Evolutionary conservation across 2,329 filamentous ascomycete genomes (phyloP).

Genomic region (Aspergillus carbonarius): DNA sequence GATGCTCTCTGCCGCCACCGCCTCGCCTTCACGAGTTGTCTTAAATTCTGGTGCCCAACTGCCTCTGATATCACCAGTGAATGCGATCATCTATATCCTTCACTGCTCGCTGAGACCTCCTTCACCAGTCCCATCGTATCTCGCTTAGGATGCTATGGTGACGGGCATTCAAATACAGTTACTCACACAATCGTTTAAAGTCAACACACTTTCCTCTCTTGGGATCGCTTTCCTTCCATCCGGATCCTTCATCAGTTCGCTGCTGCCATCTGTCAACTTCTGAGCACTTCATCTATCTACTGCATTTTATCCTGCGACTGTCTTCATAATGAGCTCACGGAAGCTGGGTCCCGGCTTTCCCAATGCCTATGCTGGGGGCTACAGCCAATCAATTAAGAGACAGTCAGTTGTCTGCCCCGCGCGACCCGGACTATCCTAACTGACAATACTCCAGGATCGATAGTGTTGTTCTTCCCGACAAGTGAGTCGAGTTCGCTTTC

Average conservation of each 20-base stretch:
- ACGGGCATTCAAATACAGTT: not conserved
- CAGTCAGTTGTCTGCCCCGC: conserved; percentile 18
- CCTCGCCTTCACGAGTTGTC: not conserved
- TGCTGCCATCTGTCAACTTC: not conserved
- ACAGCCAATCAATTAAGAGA: conserved; percentile 23
- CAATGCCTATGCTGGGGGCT: conserved; percentile 26
- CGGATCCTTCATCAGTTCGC: no score
- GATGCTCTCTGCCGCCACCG: not conserved
- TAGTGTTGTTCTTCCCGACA: conserved; percentile 30
- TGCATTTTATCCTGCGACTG: not conserved
- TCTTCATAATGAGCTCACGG: not conserved
- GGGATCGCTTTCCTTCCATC: not conserved
- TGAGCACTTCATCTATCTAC: not conserved
- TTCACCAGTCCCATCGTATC: not conserved
- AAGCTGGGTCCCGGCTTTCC: not conserved
- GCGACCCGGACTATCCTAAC: no score
- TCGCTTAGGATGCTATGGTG: not conserved
- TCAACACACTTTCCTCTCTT: not conserved
- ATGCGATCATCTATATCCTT: not conserved
- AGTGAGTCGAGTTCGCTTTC: conserved; percentile 23
- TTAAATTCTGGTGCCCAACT: not conserved
- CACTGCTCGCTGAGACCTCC: not conserved
- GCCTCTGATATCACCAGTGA: not conserved
- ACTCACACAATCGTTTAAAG: not conserved
- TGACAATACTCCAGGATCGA: conserved; percentile 23